Conservation (phyloP, 768 basidiomycete species). For the Agaricus blazei region DNA sequence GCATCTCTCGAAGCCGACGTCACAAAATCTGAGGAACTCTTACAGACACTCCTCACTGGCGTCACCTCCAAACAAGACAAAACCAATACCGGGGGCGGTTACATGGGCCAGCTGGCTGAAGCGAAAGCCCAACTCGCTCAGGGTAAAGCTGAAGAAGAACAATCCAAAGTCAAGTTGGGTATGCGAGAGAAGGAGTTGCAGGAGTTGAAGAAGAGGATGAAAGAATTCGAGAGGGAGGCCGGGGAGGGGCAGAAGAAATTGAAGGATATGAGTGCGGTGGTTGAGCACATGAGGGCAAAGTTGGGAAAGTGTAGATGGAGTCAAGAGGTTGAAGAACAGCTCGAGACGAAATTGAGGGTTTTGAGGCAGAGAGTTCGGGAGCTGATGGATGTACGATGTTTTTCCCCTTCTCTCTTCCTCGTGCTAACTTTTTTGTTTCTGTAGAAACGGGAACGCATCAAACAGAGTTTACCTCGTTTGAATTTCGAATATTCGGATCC, state of each 20-base stretch:
- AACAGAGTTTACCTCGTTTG: constrained; percentile 60
- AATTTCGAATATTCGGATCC: constrained; percentile 85
- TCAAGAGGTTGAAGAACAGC: constrained; percentile 61
- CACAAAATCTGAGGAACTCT: constrained; percentile 79
- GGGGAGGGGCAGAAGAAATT: constrained; percentile 70
- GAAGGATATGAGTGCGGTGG: constrained; percentile 48
- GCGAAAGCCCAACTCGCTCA: constrained; percentile 73
- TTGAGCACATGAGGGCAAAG: constrained; percentile 49
- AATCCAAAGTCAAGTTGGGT: constrained; percentile 66
- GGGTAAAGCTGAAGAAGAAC: constrained; percentile 79
- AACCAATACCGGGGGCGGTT: constrained; percentile 76
- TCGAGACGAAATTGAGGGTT: constrained; percentile 42
- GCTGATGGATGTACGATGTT: constrained; percentile 56
- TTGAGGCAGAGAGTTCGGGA: constrained; percentile 51
- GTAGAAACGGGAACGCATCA: constrained; percentile 66
- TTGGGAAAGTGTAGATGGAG: constrained; percentile 71
- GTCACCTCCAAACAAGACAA: constrained; percentile 59
- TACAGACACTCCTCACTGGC: constrained; percentile 92
- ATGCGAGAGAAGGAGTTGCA: constrained; percentile 79
- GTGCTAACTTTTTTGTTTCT: background rate
- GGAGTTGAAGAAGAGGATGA: constrained; percentile 71
- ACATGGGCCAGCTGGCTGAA: constrained; percentile 93
- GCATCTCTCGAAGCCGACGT: constrained; percentile 55
- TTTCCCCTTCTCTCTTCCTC: background rate
- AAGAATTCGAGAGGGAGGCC: constrained; percentile 81